Conservation (phyloP, 192 early-diverging fungal species). For the Pilobolus umbonatus region DNA sequence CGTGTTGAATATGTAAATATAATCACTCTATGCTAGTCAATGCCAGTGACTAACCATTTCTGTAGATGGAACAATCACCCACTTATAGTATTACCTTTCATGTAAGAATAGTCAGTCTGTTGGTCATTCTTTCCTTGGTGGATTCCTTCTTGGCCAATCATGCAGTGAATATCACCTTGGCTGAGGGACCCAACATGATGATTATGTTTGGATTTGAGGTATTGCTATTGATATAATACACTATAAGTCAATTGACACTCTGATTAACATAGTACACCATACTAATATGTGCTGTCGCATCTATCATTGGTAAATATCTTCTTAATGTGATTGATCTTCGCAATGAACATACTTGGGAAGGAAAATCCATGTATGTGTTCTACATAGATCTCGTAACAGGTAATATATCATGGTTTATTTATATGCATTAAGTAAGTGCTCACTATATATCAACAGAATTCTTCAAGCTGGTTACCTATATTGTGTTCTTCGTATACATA, state of each 20-base stretch:
- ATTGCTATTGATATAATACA: slow-evolving; percentile 11
- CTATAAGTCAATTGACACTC: too few species aligned
- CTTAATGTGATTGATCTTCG: slow-evolving; percentile 83
- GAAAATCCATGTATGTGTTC: slow-evolving; percentile 88
- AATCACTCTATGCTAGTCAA: background rate
- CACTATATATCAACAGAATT: slow-evolving; percentile 64
- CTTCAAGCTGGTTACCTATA: slow-evolving; percentile 82
- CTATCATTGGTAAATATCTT: slow-evolving; percentile 78
- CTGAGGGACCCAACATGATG: slow-evolving; percentile 86
- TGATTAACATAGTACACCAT: slow-evolving; percentile 77
- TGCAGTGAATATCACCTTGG: slow-evolving; percentile 55
- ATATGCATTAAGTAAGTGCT: too few species aligned
- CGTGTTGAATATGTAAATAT: slow-evolving; percentile 76
- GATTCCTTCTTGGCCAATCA: slow-evolving; percentile 77
- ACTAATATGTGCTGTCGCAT: slow-evolving; percentile 69
- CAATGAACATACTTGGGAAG: slow-evolving; percentile 87
- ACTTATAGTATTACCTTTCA: slow-evolving; percentile 63
- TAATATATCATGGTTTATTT: slow-evolving; percentile 30
- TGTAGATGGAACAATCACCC: slow-evolving; percentile 79
- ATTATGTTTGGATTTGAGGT: slow-evolving; percentile 98
- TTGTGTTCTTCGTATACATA: slow-evolving; percentile 85
- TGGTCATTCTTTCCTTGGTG: slow-evolving; percentile 57
- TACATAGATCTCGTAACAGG: slow-evolving; percentile 84
- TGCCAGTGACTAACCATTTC: background rate
- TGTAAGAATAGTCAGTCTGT: slow-evolving; percentile 62